Conservation (phyloP, 2,329 filamentous ascomycete genomes). For the Niveomyces coronatus region DNA sequence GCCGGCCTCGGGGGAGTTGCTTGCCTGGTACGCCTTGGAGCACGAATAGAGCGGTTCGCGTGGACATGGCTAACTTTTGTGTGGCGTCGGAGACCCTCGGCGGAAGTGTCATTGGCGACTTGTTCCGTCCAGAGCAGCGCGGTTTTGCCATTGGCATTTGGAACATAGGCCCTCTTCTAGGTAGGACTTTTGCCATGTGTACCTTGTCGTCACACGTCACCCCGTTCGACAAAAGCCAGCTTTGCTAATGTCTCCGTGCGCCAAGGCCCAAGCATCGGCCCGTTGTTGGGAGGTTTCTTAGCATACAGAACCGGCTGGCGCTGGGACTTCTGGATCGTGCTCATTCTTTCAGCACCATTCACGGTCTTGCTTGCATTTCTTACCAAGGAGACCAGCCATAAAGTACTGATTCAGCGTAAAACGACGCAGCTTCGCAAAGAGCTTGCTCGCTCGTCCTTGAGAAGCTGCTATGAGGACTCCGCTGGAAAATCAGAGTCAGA, state of each 20-base stretch:
- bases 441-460: slow-evolving; percentile 29
- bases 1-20: slow-evolving; percentile 48
- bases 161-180: slow-evolving; percentile 48
- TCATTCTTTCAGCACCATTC: slow-evolving; percentile 30
- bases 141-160: slow-evolving; percentile 40
- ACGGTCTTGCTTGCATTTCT: slow-evolving; percentile 18
- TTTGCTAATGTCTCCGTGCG: no score
- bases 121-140: slow-evolving; percentile 37
- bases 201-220: no score
- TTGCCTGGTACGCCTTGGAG: no score
- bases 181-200: no score
- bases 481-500: slow-evolving; percentile 16
- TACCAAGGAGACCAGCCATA: slow-evolving; percentile 31
- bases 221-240: no score
- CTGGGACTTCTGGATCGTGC: slow-evolving; percentile 42
- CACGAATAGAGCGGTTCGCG: no score
- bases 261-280: no score
- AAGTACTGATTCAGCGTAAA: slow-evolving; percentile 41
- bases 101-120: slow-evolving; percentile 43
- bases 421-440: slow-evolving; percentile 32
- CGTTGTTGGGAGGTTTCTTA: slow-evolving; percentile 39
- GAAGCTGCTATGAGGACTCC: slow-evolving; percentile 36
- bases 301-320: slow-evolving; percentile 39
- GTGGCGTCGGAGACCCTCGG: slow-evolving; percentile 48
- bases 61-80: no score